Percentiles rank a stretch among this genome's conserved stretches.
These are phyloP conservation scores for Suillus americanus DNA, from an alignment of 768 basidiomycete species.

Conservation along the genomic window DNA sequence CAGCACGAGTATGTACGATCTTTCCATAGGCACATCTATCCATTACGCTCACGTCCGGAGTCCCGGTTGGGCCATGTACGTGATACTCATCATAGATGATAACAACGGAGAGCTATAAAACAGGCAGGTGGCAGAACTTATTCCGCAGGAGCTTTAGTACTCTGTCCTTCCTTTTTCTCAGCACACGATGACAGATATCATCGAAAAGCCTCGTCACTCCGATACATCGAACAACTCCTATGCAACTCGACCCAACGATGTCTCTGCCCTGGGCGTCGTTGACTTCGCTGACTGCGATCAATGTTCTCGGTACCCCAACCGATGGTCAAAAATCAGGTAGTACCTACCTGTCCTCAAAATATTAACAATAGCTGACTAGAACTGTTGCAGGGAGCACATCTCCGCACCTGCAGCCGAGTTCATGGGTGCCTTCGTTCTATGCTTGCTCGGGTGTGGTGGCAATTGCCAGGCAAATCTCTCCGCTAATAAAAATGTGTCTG, in stretches of 20 bases:
- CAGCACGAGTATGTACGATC: neutral
- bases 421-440: constrained; percentile 49
- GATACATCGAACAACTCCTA: constrained; percentile 19
- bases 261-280: constrained; percentile 7
- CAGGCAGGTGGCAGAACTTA: neutral
- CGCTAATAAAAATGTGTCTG: constrained; percentile 37
- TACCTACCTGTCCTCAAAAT: constrained; percentile 16
- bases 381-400: constrained; percentile 34
- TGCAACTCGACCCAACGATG: constrained; percentile 8
- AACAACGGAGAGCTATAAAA: constrained; percentile 23
- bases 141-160: neutral
- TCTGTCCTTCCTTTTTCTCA: constrained; percentile 3
- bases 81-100: constrained; percentile 1
- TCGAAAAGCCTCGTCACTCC: constrained; percentile 21
- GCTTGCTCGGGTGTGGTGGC: constrained; percentile 54
- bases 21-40: neutral
- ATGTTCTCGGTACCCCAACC: constrained; percentile 42
- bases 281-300: constrained; percentile 31
- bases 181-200: constrained; percentile 21
- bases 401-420: constrained; percentile 59
- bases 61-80: neutral
- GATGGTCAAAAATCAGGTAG: constrained; percentile 50
- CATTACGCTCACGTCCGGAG: constrained; percentile 10
- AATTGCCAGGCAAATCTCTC: constrained; percentile 54
- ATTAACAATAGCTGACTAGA: neutral